A percentile compares a stretch with the other conserved stretches of the same genome.
These are phyloP conservation scores for Geosmithia flava DNA, from an alignment of 2,329 filamentous ascomycete species.

Conservation along the genomic window DNA sequence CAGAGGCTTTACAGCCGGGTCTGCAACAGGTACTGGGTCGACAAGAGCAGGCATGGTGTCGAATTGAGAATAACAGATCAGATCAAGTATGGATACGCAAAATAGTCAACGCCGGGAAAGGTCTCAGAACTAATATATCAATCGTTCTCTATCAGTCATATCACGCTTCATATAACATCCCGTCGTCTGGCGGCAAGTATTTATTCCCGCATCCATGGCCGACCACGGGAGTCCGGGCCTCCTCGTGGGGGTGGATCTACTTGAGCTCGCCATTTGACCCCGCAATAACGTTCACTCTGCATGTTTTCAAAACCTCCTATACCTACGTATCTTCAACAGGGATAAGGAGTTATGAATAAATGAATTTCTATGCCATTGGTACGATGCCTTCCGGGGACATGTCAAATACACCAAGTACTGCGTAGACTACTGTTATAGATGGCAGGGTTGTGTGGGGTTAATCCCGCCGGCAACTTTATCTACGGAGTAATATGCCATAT, in stretches of 20 bases:
- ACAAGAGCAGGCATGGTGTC: background rate
- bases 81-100: background rate
- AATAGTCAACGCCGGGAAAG: background rate
- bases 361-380: background rate
- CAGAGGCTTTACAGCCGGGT: conserved; percentile 3
- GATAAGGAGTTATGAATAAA: background rate
- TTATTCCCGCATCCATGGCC: background rate
- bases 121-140: too few species aligned
- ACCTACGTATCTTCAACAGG: background rate
- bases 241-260: background rate
- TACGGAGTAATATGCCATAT: background rate
- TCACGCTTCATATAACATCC: background rate
- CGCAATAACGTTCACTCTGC: background rate
- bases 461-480: background rate
- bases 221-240: background rate
- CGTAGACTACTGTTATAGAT: background rate
- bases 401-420: background rate
- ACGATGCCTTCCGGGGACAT: background rate
- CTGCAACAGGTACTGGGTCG: background rate
- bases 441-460: background rate
- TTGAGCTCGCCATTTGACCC: background rate
- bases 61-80: background rate
- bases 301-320: background rate
- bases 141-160: background rate
- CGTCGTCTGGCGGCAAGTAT: background rate